These are phyloP conservation scores for Boletus bicolor DNA, from an alignment of 768 basidiomycete genomes.

Conservation along the genomic window DNA sequence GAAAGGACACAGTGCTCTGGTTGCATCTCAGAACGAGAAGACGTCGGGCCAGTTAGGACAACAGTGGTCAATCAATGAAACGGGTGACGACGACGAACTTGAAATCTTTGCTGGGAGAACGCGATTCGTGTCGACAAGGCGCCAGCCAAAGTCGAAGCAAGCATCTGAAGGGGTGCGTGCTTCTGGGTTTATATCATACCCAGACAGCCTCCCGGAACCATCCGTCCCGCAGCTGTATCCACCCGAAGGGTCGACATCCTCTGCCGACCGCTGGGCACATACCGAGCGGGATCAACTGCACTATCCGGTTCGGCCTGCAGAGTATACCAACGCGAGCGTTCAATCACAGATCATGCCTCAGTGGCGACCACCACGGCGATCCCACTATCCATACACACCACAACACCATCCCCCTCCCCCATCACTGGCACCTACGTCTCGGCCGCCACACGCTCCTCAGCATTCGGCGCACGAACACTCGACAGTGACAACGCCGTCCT, in stretches of 20 bases:
- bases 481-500: slow-evolving; percentile 12
- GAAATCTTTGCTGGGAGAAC: slow-evolving; percentile 68
- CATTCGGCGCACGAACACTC: slow-evolving; percentile 19
- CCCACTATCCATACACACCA: slow-evolving; percentile 28
- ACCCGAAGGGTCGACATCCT: slow-evolving; percentile 12
- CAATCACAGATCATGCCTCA: slow-evolving; percentile 15
- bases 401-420: slow-evolving; percentile 13
- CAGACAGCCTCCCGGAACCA: not conserved
- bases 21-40: slow-evolving; percentile 38
- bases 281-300: slow-evolving; percentile 16
- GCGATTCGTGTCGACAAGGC: slow-evolving; percentile 53
- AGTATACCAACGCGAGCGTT: slow-evolving; percentile 4
- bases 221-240: slow-evolving; percentile 12
- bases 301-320: slow-evolving; percentile 1
- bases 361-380: slow-evolving; percentile 29
- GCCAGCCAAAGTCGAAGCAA: slow-evolving; percentile 24
- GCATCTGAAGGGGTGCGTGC: slow-evolving; percentile 4
- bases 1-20: slow-evolving; percentile 60
- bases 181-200: not conserved
- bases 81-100: slow-evolving; percentile 58
- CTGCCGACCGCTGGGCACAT: slow-evolving; percentile 15
- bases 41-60: slow-evolving; percentile 31
- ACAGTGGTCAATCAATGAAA: slow-evolving; percentile 52
- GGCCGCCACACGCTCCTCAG: slow-evolving; percentile 6
- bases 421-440: slow-evolving; percentile 2